These are phyloP conservation scores for Cicer cuneatum DNA, from an alignment of 306 rosid species.

Conservation along the genomic window DNA sequence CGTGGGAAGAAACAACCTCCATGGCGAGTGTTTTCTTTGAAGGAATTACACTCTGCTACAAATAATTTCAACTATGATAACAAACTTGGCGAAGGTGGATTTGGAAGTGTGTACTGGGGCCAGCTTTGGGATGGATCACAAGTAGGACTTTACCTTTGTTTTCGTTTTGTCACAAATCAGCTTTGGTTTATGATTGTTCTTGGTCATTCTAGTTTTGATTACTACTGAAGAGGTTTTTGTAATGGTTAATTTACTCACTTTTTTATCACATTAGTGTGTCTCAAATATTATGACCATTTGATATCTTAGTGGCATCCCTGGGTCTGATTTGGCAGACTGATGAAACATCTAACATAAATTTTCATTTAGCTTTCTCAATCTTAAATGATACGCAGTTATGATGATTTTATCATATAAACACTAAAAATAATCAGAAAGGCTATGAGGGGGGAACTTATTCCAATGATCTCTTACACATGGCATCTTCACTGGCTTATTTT, in stretches of 20 bases:
- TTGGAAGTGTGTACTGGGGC: slow-evolving; percentile 99
- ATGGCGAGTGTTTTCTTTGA: slow-evolving; percentile 92
- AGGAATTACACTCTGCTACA: slow-evolving; percentile 93
- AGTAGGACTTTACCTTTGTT: slow-evolving; percentile 49
- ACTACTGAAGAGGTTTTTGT: neutral
- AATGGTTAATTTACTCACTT: slow-evolving; percentile 19
- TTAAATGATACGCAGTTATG: neutral
- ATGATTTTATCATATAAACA: slow-evolving; percentile 30
- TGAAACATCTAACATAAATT: neutral
- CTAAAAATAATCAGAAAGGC: neutral
- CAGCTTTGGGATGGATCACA: slow-evolving; percentile 99
- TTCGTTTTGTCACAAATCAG: slow-evolving; percentile 8
- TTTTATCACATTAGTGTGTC: neutral
- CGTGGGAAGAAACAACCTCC: slow-evolving; percentile 82
- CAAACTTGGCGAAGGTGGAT: slow-evolving; percentile 99
- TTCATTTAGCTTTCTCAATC: slow-evolving; percentile 11
- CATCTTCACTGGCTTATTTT: neutral
- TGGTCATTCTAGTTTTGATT: slow-evolving; percentile 9
- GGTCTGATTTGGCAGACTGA: slow-evolving; percentile 24
- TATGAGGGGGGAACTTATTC: slow-evolving; percentile 4
- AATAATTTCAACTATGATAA: slow-evolving; percentile 96
- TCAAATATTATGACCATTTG: slow-evolving; percentile 6
- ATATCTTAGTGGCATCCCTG: slow-evolving; percentile 14
- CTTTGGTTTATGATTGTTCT: slow-evolving; percentile 22
- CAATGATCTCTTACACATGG: neutral